Conservation (phyloP, 1,284 basidiomycete species). For the Cutaneotrichosporon spelunceum region DNA sequence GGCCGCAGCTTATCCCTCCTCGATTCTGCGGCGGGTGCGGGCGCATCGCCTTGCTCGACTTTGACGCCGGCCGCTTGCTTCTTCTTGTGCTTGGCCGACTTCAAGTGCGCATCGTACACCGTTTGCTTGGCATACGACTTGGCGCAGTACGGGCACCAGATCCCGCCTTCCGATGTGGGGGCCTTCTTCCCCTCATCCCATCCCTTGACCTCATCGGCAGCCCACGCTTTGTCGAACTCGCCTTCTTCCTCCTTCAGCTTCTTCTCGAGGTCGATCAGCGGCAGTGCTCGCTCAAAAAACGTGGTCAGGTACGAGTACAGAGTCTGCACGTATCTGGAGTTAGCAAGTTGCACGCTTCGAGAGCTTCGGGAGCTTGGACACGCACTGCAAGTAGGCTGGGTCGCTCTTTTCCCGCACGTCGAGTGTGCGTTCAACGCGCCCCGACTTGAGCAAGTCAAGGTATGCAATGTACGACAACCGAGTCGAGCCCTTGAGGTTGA, state of each 20-base stretch:
- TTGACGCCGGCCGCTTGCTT: conserved; percentile 57
- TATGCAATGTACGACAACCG: conserved; percentile 87
- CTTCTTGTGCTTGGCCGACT: conserved; percentile 93
- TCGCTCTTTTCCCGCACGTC: conserved; percentile 66
- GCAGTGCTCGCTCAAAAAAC: conserved; percentile 82
- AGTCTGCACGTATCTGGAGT: conserved; percentile 69
- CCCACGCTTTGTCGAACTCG: conserved; percentile 79
- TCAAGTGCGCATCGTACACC: conserved; percentile 93
- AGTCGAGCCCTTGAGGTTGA: conserved; percentile 79
- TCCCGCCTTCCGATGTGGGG: conserved; percentile 56
- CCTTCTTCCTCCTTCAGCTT: conserved; percentile 63
- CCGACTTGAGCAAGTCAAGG: conserved; percentile 66
- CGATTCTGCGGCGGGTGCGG: conserved; percentile 30
- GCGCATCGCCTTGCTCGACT: conserved; percentile 30
- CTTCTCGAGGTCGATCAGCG: conserved; percentile 74
- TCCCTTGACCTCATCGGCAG: conserved; percentile 64
- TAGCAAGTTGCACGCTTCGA: no score
- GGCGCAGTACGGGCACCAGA: conserved; percentile 95
- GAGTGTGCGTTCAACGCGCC: conserved; percentile 60
- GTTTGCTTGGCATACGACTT: conserved; percentile 95
- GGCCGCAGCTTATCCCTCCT: conserved; percentile 62
- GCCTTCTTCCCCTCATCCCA: conserved; percentile 65
- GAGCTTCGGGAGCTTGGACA: conserved; percentile 20
- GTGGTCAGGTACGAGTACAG: conserved; percentile 80
- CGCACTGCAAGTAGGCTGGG: conserved; percentile 76